Percentiles rank a stretch among this genome's conserved stretches.
These are phyloP conservation scores for Deakozyma indianensis DNA, from an alignment of 805 yeast genomes.

Conservation along the genomic window DNA sequence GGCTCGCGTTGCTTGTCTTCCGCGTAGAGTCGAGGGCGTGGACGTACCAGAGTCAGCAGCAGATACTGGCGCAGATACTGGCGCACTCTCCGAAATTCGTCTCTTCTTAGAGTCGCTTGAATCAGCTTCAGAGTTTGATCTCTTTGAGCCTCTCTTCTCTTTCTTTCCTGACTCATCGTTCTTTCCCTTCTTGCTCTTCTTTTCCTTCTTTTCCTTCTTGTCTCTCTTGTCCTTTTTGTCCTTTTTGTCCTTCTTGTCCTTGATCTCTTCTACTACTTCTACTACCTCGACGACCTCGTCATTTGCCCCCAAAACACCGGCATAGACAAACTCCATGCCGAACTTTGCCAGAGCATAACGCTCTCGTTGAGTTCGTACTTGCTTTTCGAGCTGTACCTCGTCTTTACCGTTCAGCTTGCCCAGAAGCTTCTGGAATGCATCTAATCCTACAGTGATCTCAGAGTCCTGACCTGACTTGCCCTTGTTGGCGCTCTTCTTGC, in stretches of 20 bases:
- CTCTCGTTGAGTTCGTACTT: neutral
- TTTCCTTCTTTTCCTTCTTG: constrained; percentile 14
- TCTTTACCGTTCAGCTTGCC: constrained; percentile 85
- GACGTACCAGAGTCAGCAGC: constrained; percentile 5
- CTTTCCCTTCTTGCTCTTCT: constrained; percentile 15
- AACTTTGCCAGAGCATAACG: constrained; percentile 28
- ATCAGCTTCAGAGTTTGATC: constrained; percentile 18
- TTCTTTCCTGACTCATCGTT: constrained; percentile 16
- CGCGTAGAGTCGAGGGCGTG: constrained; percentile 24
- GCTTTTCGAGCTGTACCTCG: constrained; percentile 22
- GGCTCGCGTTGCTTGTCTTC: constrained; percentile 65
- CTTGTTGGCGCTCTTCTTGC: constrained; percentile 57
- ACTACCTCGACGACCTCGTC: constrained; percentile 15
- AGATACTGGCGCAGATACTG: constrained; percentile 8
- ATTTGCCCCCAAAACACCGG: constrained; percentile 51
- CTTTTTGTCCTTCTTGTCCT: constrained; percentile 13
- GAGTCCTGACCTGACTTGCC: constrained; percentile 39
- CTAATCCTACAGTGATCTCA: constrained; percentile 82
- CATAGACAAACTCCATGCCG: constrained; percentile 80
- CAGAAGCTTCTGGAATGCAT: constrained; percentile 79
- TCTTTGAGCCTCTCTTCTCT: constrained; percentile 18
- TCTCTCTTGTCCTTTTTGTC: constrained; percentile 16
- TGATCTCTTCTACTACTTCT: constrained; percentile 17
- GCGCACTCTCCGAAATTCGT: constrained; percentile 4
- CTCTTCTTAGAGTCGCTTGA: constrained; percentile 17